phyloP scores from a whole-genome alignment of 2,329 filamentous ascomycete genomes.

The Purpureocillium takamizusanense region DNA sequence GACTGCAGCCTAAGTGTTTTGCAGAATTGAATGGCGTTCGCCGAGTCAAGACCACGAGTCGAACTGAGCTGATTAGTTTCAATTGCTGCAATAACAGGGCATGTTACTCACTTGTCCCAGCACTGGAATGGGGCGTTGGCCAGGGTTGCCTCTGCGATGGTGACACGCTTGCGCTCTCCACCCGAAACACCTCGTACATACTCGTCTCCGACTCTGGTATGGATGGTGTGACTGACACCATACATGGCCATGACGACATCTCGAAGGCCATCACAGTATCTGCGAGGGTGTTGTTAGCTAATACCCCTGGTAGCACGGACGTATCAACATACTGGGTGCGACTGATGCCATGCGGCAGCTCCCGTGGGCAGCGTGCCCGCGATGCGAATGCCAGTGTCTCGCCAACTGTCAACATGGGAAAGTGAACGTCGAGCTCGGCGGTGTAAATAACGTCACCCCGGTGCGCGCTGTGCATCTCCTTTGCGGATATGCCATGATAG shows the following conservation, averaged over 20 bases:
- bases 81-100: too few relatives aligned
- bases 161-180: constrained; percentile 38
- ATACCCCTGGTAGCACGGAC: too few relatives aligned
- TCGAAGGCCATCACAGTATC: background rate
- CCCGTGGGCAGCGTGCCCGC: constrained; percentile 27
- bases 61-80: too few relatives aligned
- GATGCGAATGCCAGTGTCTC: constrained; percentile 66
- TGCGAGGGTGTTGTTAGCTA: too few relatives aligned
- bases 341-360: constrained; percentile 7
- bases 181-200: constrained; percentile 30
- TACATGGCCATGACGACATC: constrained; percentile 2
- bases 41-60: constrained; percentile 54
- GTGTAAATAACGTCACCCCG: constrained; percentile 63
- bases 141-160: constrained; percentile 23
- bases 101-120: constrained; percentile 65
- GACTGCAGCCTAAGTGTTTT: constrained; percentile 51
- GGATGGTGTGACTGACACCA: background rate
- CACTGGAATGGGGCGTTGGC: constrained; percentile 44
- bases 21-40: constrained; percentile 58
- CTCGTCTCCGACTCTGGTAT: too few relatives aligned
- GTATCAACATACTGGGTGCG: too few relatives aligned
- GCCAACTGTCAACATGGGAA: constrained; percentile 60
- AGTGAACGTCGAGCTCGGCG: constrained; percentile 67
- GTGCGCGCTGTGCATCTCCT: constrained; percentile 7
- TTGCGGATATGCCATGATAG: constrained; percentile 6